These are phyloP conservation scores for Scutellaria galericulata DNA, from an alignment of 257 asterid species.

Conservation along the genomic window DNA sequence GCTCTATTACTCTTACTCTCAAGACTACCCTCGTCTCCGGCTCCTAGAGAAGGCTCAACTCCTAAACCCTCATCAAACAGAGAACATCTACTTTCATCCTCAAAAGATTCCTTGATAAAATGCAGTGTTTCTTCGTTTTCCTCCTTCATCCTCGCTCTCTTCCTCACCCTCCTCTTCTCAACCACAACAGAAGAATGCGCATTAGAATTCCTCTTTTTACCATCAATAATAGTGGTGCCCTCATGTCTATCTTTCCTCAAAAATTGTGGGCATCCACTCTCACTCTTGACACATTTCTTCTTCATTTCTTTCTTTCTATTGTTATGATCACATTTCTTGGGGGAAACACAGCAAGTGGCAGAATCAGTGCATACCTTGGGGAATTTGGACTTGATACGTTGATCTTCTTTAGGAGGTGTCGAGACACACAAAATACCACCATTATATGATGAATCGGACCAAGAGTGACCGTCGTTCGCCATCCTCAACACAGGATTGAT, in stretches of 20 bases:
- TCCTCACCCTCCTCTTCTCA: not conserved
- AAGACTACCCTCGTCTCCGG: not conserved
- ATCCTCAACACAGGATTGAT: not conserved
- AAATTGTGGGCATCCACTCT: not conserved
- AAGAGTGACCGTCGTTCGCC: not conserved
- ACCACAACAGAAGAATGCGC: not conserved
- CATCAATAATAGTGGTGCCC: no score
- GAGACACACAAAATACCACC: not conserved
- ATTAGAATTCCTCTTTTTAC: not conserved
- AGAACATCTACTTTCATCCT: slow-evolving; percentile 25
- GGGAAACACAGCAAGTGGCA: slow-evolving; percentile 7
- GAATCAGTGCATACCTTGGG: slow-evolving; percentile 31
- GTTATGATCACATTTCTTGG: not conserved
- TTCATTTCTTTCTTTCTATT: not conserved
- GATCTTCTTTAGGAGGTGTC: no score
- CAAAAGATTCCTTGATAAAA: not conserved
- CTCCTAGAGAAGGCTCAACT: no score
- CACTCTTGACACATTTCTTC: slow-evolving; percentile 9
- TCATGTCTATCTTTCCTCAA: not conserved
- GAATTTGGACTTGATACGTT: slow-evolving; percentile 3
- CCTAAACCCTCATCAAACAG: not conserved
- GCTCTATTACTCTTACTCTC: slow-evolving; percentile 18
- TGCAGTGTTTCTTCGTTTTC: not conserved
- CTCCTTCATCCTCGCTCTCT: not conserved
- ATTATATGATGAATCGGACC: not conserved